These are phyloP conservation scores for Ilyonectria sp. DNA, from an alignment of 2,329 filamentous ascomycete genomes.

Conservation along the genomic window DNA sequence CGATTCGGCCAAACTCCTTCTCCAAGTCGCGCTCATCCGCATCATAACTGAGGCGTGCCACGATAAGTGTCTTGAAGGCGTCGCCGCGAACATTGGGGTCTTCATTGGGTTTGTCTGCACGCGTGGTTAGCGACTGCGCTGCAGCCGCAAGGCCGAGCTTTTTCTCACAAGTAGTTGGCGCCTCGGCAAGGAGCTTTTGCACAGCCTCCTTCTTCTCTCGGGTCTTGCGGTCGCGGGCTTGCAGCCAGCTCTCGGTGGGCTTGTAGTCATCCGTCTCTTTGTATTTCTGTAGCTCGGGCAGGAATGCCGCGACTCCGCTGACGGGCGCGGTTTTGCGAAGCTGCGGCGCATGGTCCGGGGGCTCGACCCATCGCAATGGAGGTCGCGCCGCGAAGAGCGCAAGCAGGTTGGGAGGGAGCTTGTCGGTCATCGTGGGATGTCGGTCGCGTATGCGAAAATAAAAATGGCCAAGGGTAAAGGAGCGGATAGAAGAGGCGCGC, in stretches of 20 bases:
- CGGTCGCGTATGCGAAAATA: conserved; percentile 20
- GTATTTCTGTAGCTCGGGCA: conserved; percentile 82
- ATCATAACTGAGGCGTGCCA: conserved; percentile 91
- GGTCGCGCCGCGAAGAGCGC: conserved; percentile 96
- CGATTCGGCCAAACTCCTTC: conserved; percentile 93
- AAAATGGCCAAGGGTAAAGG: conserved; percentile 18
- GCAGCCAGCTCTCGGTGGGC: conserved; percentile 93
- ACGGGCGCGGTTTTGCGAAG: conserved; percentile 83
- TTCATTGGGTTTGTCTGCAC: conserved; percentile 82
- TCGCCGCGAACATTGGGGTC: conserved; percentile 94
- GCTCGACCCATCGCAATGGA: conserved; percentile 89
- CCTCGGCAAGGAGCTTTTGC: conserved; percentile 75
- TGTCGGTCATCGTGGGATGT: conserved; percentile 85
- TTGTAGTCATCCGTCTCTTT: conserved; percentile 82
- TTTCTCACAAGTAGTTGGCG: conserved; percentile 73
- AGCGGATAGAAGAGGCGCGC: conserved; percentile 33
- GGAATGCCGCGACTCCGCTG: conserved; percentile 80
- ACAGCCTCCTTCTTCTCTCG: conserved; percentile 81
- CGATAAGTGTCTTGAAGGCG: conserved; percentile 94
- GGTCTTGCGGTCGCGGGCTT: conserved; percentile 87
- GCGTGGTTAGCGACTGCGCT: conserved; percentile 33
- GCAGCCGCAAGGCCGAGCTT: background rate
- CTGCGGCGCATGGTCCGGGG: conserved; percentile 86
- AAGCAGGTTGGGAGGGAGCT: conserved; percentile 91
- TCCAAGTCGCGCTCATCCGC: conserved; percentile 92